These are phyloP conservation scores for Macrolepiota albuminosa DNA, from an alignment of 768 basidiomycete genomes.

Conservation along the genomic window DNA sequence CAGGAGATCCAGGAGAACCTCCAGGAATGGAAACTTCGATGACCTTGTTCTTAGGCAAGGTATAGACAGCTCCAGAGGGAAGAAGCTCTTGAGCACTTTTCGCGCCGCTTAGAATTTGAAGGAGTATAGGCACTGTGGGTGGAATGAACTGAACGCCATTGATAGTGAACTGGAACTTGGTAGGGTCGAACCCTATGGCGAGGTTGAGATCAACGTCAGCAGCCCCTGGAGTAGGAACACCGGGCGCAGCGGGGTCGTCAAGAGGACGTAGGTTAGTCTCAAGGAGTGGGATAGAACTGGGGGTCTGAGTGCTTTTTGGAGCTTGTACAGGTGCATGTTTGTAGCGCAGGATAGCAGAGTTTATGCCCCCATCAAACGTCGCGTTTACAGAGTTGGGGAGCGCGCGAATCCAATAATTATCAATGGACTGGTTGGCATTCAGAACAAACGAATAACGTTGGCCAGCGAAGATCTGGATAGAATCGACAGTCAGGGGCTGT, in stretches of 20 bases:
- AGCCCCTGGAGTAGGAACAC: constrained; percentile 10
- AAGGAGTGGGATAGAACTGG: constrained; percentile 17
- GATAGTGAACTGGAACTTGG: constrained; percentile 18
- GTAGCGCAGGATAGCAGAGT: constrained; percentile 53
- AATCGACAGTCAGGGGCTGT: constrained; percentile 31
- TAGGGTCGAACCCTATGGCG: constrained; percentile 9
- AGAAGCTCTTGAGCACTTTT: constrained; percentile 42
- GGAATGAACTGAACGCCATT: constrained; percentile 27
- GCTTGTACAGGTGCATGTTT: constrained; percentile 3
- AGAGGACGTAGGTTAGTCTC: constrained; percentile 21
- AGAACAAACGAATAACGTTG: constrained; percentile 34
- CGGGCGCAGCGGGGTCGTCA: constrained; percentile 9
- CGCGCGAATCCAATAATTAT: constrained; percentile 38
- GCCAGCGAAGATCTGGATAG: constrained; percentile 34
- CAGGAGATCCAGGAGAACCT: constrained; percentile 26
- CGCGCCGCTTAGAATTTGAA: constrained; percentile 56
- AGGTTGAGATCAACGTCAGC: constrained; percentile 21
- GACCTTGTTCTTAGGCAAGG: constrained; percentile 39
- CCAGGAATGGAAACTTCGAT: constrained; percentile 41
- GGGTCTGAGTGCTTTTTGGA: constrained; percentile 25
- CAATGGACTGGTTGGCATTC: constrained; percentile 30
- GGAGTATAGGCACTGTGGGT: constrained; percentile 47
- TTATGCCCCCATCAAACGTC: constrained; percentile 34
- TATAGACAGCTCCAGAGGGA: constrained; percentile 41
- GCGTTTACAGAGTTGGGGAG: too few relatives aligned